These are phyloP conservation scores for Discostella pseudostelligera DNA, from an alignment of 108 stramenopile species.

Conservation along the genomic window DNA sequence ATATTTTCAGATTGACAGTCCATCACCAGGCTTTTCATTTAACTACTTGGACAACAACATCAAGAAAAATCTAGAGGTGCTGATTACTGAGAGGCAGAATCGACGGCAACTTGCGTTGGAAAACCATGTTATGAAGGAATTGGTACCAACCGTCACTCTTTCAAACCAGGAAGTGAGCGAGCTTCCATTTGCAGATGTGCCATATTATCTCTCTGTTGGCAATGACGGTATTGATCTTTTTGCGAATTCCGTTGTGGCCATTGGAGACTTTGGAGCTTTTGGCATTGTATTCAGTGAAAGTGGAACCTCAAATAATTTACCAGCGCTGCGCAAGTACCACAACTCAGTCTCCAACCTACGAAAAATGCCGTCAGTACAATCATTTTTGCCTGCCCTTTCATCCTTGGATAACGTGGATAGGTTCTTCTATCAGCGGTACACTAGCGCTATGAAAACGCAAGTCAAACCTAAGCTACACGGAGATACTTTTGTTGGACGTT, in stretches of 20 bases:
- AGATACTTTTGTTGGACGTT: constrained; percentile 9
- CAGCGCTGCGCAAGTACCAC: background rate
- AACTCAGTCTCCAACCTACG: constrained; percentile 14
- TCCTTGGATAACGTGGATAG: constrained; percentile 12
- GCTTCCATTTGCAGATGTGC: constrained; percentile 21
- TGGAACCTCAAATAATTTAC: background rate
- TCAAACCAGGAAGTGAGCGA: background rate
- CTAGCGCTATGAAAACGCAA: background rate
- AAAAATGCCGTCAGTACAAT: constrained; percentile 1
- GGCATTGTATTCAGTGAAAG: constrained; percentile 12
- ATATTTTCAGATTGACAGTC: constrained; percentile 27
- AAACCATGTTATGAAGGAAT: constrained; percentile 1
- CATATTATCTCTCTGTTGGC: constrained; percentile 18
- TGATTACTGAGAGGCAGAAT: background rate
- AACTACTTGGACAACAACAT: constrained; percentile 3
- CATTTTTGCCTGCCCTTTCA: constrained; percentile 6
- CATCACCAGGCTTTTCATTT: constrained; percentile 3
- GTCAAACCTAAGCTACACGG: constrained; percentile 9
- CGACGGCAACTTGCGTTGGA: background rate
- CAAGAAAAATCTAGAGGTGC: background rate
- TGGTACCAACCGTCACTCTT: constrained; percentile 1
- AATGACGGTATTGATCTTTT: constrained; percentile 6
- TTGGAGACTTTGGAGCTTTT: constrained; percentile 15
- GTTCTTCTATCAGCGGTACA: constrained; percentile 17
- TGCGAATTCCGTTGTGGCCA: constrained; percentile 3